Evolutionary conservation across 306 rosid genomes (phyloP).

Genomic region (Parietaria judaica): DNA sequence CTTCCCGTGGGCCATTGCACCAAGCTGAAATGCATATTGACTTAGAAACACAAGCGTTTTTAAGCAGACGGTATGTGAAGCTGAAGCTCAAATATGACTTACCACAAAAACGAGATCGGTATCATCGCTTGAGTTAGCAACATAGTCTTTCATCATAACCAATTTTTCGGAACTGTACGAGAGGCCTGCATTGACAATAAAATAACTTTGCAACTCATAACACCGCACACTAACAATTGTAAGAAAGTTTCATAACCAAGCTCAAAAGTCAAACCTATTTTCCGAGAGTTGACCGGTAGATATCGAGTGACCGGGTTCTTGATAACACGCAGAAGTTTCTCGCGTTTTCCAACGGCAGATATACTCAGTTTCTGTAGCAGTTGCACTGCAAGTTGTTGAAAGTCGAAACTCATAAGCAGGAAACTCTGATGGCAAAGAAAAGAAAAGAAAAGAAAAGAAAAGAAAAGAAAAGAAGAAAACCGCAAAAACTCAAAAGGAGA

Average conservation of each 20-base stretch:
- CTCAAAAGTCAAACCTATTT: constrained; percentile 46
- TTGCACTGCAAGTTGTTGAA: constrained; percentile 46
- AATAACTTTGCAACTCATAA: neutral
- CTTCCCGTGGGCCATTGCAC: constrained; percentile 90
- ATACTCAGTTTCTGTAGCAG: constrained; percentile 79
- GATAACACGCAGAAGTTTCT: constrained; percentile 61
- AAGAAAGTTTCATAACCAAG: neutral
- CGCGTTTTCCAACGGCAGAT: constrained; percentile 66
- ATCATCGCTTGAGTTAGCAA: constrained; percentile 22
- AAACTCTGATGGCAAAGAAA: neutral
- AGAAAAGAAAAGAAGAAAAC: constrained; percentile 1
- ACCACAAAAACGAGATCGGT: constrained; percentile 78
- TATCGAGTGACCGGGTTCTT: constrained; percentile 82
- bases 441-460: neutral
- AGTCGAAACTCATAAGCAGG: constrained; percentile 5
- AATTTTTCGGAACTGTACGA: constrained; percentile 66
- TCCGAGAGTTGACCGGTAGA: constrained; percentile 57
- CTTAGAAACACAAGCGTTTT: neutral
- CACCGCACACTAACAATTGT: neutral
- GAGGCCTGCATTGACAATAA: constrained; percentile 36
- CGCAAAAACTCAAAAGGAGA: neutral
- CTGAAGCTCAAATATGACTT: constrained; percentile 14
- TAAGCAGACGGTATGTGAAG: neutral
- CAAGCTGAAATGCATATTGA: constrained; percentile 43
- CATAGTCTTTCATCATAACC: constrained; percentile 41